Evolutionary conservation across 1,284 basidiomycete genomes (phyloP).

Genomic region (Heterobasidion occidentale): DNA sequence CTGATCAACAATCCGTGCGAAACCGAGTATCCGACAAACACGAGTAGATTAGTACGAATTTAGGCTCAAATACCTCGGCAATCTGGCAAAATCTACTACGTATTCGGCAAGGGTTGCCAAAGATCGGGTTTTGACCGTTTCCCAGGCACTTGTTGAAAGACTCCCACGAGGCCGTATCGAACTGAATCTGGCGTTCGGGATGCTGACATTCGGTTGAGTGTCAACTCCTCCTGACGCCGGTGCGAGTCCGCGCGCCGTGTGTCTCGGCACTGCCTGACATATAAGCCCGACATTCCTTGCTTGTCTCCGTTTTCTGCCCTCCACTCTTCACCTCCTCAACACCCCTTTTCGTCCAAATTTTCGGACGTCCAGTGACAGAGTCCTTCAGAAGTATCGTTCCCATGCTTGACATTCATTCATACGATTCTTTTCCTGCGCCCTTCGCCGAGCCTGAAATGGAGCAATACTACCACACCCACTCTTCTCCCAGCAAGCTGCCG

Average conservation of each 20-base stretch:
- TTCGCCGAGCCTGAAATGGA: not conserved
- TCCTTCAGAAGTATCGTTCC: not conserved
- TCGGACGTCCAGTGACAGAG: not conserved
- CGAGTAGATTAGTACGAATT: not conserved
- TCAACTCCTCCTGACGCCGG: not conserved
- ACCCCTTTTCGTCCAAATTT: too few species aligned
- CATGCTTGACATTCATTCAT: not conserved
- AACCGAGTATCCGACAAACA: not conserved
- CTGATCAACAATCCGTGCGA: not conserved
- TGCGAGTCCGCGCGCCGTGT: not conserved
- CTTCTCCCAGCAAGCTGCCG: not conserved
- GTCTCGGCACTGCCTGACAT: not conserved
- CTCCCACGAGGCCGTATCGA: not conserved
- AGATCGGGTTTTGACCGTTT: too few species aligned
- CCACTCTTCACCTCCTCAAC: not conserved
- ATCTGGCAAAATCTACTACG: too few species aligned
- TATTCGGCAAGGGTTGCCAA: too few species aligned
- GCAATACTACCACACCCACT: not conserved
- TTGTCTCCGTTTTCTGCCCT: not conserved
- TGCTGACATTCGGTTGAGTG: not conserved
- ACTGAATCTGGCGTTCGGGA: not conserved
- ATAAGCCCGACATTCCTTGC: not conserved
- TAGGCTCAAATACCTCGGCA: too few species aligned
- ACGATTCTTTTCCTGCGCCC: not conserved
- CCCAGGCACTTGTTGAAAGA: too few species aligned